These are phyloP conservation scores for Blastobotrys chiropterorum DNA, from an alignment of 805 yeast genomes.

Conservation along the genomic window DNA sequence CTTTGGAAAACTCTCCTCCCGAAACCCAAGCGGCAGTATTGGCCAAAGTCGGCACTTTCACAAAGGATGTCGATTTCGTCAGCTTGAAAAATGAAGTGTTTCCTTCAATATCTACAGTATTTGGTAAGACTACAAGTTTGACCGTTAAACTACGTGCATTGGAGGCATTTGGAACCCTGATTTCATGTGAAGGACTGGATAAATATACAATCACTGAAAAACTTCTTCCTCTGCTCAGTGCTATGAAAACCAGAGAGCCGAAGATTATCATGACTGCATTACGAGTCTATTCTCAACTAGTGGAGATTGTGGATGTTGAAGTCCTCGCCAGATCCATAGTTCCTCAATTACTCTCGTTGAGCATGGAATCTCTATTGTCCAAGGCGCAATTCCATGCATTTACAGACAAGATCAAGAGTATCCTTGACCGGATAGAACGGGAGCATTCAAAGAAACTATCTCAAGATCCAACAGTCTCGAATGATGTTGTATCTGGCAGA, in stretches of 20 bases:
- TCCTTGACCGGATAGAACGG: slow-evolving; percentile 40
- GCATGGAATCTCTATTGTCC: slow-evolving; percentile 41
- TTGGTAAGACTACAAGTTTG: slow-evolving; percentile 77
- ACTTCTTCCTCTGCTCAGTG: slow-evolving; percentile 69
- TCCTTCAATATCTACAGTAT: slow-evolving; percentile 65
- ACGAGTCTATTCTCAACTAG: slow-evolving; percentile 34
- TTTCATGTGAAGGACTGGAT: slow-evolving; percentile 57
- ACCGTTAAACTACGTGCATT: slow-evolving; percentile 70
- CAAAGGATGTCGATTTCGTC: slow-evolving; percentile 54
- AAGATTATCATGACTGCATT: slow-evolving; percentile 50
- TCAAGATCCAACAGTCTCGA: neutral
- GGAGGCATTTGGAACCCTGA: slow-evolving; percentile 50
- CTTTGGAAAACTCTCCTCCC: slow-evolving; percentile 28
- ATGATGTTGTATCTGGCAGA: neutral
- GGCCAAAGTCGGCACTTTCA: slow-evolving; percentile 35
- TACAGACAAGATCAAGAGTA: slow-evolving; percentile 35
- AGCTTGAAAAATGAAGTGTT: slow-evolving; percentile 68
- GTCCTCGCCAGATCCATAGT: slow-evolving; percentile 46
- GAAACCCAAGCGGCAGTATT: slow-evolving; percentile 51
- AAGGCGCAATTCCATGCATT: slow-evolving; percentile 38
- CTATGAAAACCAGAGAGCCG: slow-evolving; percentile 72
- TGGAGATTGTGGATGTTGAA: slow-evolving; percentile 42
- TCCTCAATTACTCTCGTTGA: slow-evolving; percentile 47
- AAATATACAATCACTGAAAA: slow-evolving; percentile 67
- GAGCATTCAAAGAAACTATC: slow-evolving; percentile 34